Evolutionary conservation across 148 eudicot genomes (phyloP).

Genomic region (Gaultheria prostrata): DNA sequence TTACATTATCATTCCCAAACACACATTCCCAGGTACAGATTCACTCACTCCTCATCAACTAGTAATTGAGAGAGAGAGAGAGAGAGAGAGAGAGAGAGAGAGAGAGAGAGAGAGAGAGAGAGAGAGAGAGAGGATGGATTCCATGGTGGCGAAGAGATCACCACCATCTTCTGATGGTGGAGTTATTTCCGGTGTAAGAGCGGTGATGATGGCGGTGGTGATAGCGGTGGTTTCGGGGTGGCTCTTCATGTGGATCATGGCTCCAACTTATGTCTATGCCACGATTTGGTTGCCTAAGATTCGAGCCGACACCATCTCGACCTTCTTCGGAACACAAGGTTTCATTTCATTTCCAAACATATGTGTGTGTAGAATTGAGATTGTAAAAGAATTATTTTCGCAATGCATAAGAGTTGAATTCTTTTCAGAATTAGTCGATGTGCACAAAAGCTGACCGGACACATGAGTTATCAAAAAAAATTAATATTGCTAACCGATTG

Average conservation of each 20-base stretch:
- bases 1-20: not conserved
- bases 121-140: not conserved
- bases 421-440: too few relatives aligned
- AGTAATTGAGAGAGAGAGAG: not conserved
- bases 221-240: slow-evolving; percentile 41
- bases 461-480: too few relatives aligned
- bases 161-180: not conserved
- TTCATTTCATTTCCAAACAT: not conserved
- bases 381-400: too few relatives aligned
- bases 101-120: slow-evolving; percentile 9
- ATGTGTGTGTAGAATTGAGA: not conserved
- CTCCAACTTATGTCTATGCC: slow-evolving; percentile 42
- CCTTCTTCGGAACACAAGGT: slow-evolving; percentile 66
- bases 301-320: slow-evolving; percentile 31
- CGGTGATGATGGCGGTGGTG: slow-evolving; percentile 17
- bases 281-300: slow-evolving; percentile 39
- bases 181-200: not conserved
- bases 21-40: not conserved
- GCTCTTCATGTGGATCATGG: slow-evolving; percentile 47
- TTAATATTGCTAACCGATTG: too few relatives aligned
- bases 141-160: slow-evolving; percentile 5
- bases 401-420: too few relatives aligned
- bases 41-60: not conserved
- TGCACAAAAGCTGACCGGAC: too few relatives aligned
- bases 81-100: slow-evolving; percentile 1